Evolutionary conservation across 495 filamentous ascomycete genomes (phyloP), one percentile per base, ranked within the genome.

Genomic region (Acidomyces sp.): DNA sequence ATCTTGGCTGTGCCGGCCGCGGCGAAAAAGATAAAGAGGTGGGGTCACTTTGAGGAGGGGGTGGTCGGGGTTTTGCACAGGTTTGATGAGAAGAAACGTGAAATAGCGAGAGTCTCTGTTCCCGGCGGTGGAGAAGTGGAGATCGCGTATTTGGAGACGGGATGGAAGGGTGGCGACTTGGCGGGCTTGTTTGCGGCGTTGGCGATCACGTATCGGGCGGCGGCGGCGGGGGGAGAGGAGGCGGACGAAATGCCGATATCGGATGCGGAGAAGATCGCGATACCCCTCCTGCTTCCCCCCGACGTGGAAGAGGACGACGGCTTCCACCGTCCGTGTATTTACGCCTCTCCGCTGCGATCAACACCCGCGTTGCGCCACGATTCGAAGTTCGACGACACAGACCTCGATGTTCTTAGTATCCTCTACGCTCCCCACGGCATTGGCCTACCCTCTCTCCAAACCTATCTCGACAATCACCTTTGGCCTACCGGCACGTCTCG

Each of bases 1-100:
- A 73, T 85, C 21, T 63, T 82, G n/a, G 77, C 78, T 3, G 73
- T 74, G 20, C 71, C 76, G 12, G 58, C 62, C 6, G 75, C 80
- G 10, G 73, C 73, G 12, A 69, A 68, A 36, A 61, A 66, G 24
- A 80, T 84, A 37, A 57, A 61, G 38, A 56, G 65, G 24, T 82
- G 78, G 77, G 72, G 72, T 28, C 66, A 82, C 55, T 83, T 85
- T 50, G 66, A 70, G 12, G 57, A 61, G 17, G 49, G 59, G 27
- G 34, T 34, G 10, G 58, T 82, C 10, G 61, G 62, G 21, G 57
- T 66, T 17, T 60, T 83, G 23, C 61, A 61, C 4, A 63, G 58
- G 51, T 78, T 67, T 60, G 55, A 59, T 18, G 43, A 52, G 20
- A 55, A 62, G 6, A 20, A 37, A 3, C 24, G 13, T 20, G 46